Evolutionary conservation across 192 early-diverging fungal genomes (phyloP), one percentile per base, ranked within the genome.

Genomic region (Rhizoclosmatium sp.): DNA sequence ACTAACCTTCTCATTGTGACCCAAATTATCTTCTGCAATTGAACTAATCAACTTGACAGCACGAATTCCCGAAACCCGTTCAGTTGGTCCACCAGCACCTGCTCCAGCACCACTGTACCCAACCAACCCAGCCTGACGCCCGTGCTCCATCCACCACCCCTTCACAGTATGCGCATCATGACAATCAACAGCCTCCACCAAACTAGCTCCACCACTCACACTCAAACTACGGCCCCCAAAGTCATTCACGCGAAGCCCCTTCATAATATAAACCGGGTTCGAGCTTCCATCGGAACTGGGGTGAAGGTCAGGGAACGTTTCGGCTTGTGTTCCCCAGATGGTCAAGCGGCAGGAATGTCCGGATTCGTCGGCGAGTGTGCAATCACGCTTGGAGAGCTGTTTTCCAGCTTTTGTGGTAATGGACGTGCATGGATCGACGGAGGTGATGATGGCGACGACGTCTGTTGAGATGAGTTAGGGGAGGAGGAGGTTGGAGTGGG

Each of bases 281-380:
- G 65, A 68, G 31, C 79, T 76, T 9, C 84, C 78, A 47, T 42
- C 72, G 14, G 21, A 41, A n/a, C 49, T 23, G 12, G 42, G 42
- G 12, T 7, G 40, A 2, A 64, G 45, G 14, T 76, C 75, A 9
- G 61, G 46, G 73, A 93, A 96, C 0, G 75, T 84, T 75, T 93
- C 89, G 3, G 97, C 96, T 23, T 92, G 86, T n/a, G 82, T 45
- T 66, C 93, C 96, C 96, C 96, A 99, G 47, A 99, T 84, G 19
- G 97, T 97, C 23, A 93, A 49, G 2, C 92, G 89, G 40, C 96
- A 91, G 51, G 87, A 84, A 60, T 88, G 94, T 4, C 82, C 83
- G 40, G 89, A 89, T 58, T 89, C 83, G 80, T 99, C 98, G 0
- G 94, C 94, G 64, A 99, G 61, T 0, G 81, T 87, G 59, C 98